phyloP scores from a whole-genome alignment of 108 stramenopile species.

The Nannochloropsis oceanica region DNA sequence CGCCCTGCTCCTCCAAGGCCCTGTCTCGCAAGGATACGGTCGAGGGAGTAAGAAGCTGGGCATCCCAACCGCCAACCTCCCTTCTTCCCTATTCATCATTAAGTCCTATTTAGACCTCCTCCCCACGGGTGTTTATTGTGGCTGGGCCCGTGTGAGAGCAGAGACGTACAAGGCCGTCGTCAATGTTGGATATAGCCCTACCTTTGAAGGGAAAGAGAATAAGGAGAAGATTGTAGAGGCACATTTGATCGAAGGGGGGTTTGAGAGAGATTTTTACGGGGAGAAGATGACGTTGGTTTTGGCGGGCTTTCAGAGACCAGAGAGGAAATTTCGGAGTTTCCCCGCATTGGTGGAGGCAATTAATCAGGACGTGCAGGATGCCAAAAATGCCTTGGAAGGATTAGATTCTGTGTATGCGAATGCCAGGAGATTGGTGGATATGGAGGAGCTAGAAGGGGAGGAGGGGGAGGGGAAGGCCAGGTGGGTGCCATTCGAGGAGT shows the following conservation, averaged over 20 bases:
- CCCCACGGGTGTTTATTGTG: conserved; percentile 52
- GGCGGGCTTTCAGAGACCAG: neutral
- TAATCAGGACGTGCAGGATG: neutral
- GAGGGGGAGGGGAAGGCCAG: neutral
- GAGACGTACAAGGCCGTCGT: conserved; percentile 49
- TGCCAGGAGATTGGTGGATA: neutral
- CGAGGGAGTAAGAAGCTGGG: conserved; percentile 71
- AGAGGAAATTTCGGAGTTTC: neutral
- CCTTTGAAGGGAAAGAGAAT: conserved; percentile 70
- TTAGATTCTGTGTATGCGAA: neutral
- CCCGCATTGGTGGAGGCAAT: neutral
- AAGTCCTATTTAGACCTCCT: conserved; percentile 43
- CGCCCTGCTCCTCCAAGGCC: conserved; percentile 42
- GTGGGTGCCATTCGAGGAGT: neutral
- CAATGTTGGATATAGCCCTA: conserved; percentile 75
- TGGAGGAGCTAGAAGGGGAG: neutral
- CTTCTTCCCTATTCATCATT: conserved; percentile 54
- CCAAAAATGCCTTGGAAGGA: neutral
- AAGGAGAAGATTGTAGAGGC: conserved; percentile 72
- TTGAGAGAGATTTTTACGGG: neutral
- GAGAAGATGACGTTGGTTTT: neutral
- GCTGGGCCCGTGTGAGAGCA: conserved; percentile 21
- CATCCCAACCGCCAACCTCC: conserved; percentile 74
- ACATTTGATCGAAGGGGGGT: conserved; percentile 43
- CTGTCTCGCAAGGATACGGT: conserved; percentile 59